Evolutionary conservation across 495 filamentous ascomycete genomes (phyloP).

Genomic region (Mytilinidion resinicola): DNA sequence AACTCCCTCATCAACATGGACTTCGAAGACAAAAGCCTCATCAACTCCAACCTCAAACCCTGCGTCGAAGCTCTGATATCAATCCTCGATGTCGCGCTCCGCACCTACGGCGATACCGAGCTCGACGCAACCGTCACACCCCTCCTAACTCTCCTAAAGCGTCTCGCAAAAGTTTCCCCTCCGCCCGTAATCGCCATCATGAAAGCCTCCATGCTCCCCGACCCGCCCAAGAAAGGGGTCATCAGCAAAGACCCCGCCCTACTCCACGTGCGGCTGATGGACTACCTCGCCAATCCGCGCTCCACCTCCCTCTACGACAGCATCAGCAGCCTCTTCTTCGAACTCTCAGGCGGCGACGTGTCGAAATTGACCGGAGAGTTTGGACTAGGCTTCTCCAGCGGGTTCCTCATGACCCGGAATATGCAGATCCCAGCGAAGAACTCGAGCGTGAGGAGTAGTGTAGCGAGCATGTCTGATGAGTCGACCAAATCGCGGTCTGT

Average conservation of each 20-base stretch:
- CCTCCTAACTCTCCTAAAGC: conserved; percentile 5
- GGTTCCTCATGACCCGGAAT: conserved; percentile 6
- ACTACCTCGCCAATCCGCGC: background rate
- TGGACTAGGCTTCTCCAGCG: conserved; percentile 1
- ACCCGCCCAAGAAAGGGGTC: background rate
- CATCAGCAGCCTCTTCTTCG: conserved; percentile 5
- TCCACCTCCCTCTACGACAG: background rate
- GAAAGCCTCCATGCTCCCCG: background rate
- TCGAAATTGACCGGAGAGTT: background rate
- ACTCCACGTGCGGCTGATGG: conserved; percentile 2
- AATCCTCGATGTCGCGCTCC: conserved; percentile 4
- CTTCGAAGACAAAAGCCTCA: conserved; percentile 1
- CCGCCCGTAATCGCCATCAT: background rate
- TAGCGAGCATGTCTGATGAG: background rate
- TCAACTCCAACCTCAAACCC: background rate
- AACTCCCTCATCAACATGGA: conserved; percentile 6
- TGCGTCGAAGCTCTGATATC: conserved; percentile 1
- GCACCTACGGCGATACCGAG: background rate
- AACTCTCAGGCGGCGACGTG: background rate
- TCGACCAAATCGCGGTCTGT: background rate
- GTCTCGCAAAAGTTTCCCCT: background rate
- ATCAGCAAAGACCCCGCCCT: background rate
- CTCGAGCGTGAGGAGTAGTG: background rate
- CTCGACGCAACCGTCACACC: conserved; percentile 5
- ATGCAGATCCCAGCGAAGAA: background rate